These are phyloP conservation scores for Erodium moschatum DNA, from an alignment of 441 rosid species.

Conservation along the genomic window DNA sequence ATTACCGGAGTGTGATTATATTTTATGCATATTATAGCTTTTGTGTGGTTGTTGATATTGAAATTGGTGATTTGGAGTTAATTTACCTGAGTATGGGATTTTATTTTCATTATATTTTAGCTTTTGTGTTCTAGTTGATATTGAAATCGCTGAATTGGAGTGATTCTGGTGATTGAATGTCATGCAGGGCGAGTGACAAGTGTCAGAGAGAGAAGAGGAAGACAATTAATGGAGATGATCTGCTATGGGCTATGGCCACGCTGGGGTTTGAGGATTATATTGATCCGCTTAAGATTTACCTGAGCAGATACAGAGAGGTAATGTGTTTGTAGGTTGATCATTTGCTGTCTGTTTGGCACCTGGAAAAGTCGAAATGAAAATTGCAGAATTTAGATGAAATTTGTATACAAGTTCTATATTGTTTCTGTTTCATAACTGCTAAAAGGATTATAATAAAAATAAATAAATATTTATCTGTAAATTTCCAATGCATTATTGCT, in stretches of 20 bases:
- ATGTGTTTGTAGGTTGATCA: neutral
- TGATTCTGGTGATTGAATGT: slow-evolving; percentile 11
- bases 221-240: slow-evolving; percentile 92
- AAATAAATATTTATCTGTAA: neutral
- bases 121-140: neutral
- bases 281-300: slow-evolving; percentile 76
- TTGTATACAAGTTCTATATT: neutral
- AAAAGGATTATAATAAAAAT: neutral
- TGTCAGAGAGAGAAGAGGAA: slow-evolving; percentile 97
- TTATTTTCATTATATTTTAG: neutral
- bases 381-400: neutral
- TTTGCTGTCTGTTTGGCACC: neutral
- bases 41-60: too few relatives aligned
- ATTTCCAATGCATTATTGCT: neutral
- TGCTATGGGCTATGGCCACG: slow-evolving; percentile 96
- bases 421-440: neutral
- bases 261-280: slow-evolving; percentile 96
- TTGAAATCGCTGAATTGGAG: neutral
- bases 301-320: slow-evolving; percentile 81
- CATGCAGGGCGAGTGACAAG: slow-evolving; percentile 87
- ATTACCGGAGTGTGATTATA: too few relatives aligned
- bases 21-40: too few relatives aligned
- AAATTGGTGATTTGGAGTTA: slow-evolving; percentile 29
- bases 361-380: neutral
- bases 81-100: slow-evolving; percentile 73